Evolutionary conservation across 805 yeast species (phyloP).

Genomic region (Sungouiozyma intestinalis): DNA sequence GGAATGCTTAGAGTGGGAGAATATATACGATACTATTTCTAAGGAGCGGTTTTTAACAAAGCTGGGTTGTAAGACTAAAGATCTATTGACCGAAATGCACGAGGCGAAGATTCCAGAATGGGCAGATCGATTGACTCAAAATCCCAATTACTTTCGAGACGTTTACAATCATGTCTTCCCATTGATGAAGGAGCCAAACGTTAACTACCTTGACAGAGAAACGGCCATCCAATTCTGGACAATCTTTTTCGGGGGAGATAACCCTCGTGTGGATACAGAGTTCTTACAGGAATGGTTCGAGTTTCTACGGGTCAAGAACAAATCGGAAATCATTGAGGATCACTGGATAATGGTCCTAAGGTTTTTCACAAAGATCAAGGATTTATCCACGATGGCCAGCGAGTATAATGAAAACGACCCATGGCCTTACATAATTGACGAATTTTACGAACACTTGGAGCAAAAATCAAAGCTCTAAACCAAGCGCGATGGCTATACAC

Average conservation of each 20-base stretch:
- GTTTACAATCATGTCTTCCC: constrained; percentile 66
- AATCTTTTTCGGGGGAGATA: constrained; percentile 38
- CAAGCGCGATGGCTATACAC: background rate
- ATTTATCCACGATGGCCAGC: constrained; percentile 40
- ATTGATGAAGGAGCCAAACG: constrained; percentile 51
- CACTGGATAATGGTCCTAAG: constrained; percentile 77
- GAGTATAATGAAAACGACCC: constrained; percentile 72
- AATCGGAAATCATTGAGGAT: constrained; percentile 52
- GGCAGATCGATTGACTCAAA: constrained; percentile 26
- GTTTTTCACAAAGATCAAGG: constrained; percentile 43
- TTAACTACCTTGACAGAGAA: constrained; percentile 44
- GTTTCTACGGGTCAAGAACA: constrained; percentile 37
- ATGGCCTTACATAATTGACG: constrained; percentile 89
- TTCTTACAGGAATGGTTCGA: constrained; percentile 46
- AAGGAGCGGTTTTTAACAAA: constrained; percentile 14
- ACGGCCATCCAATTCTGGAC: constrained; percentile 72
- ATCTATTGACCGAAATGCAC: constrained; percentile 39
- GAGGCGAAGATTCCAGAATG: constrained; percentile 25
- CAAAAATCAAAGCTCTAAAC: background rate
- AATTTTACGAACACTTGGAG: constrained; percentile 51
- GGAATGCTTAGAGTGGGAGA: constrained; percentile 41
- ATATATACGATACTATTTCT: constrained; percentile 13
- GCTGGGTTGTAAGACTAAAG: constrained; percentile 23
- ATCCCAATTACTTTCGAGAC: constrained; percentile 36
- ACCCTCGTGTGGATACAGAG: constrained; percentile 17